These are phyloP conservation scores for Ganoderma leucocontextum DNA, from an alignment of 1,284 basidiomycete species.

Conservation along the genomic window DNA sequence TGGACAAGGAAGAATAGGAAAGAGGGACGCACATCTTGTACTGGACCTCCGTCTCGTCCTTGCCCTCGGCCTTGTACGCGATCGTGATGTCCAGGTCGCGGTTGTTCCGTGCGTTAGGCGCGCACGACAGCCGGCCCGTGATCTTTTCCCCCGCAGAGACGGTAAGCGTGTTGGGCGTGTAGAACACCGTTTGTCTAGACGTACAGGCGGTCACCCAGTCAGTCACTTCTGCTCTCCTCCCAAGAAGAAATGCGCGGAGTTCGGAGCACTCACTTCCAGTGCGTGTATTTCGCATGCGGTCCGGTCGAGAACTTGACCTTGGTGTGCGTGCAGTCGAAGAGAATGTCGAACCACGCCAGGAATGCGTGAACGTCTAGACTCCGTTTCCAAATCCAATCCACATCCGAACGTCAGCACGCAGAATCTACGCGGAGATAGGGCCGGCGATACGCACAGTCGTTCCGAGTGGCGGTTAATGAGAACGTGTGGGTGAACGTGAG, in stretches of 20 bases:
- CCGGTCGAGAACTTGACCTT: conserved; percentile 95
- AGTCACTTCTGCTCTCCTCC: not conserved
- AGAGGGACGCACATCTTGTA: conserved; percentile 81
- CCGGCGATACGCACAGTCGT: conserved; percentile 79
- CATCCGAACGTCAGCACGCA: conserved; percentile 14
- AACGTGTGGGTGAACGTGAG: conserved; percentile 89
- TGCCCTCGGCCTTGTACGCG: conserved; percentile 63
- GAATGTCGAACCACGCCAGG: conserved; percentile 99
- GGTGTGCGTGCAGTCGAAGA: conserved; percentile 97
- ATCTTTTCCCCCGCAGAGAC: conserved; percentile 77
- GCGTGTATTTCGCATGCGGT: conserved; percentile 95
- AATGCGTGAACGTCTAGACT: conserved; percentile 93
- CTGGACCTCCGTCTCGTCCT: conserved; percentile 53
- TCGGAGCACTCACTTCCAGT: conserved; percentile 85
- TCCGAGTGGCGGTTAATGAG: conserved; percentile 83
- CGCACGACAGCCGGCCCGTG: conserved; percentile 75
- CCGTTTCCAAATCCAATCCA: not conserved
- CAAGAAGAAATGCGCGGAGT: not conserved
- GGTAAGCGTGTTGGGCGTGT: conserved; percentile 83
- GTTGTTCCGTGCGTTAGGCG: conserved; percentile 90
- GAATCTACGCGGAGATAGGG: conserved; percentile 8
- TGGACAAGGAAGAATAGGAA: conserved; percentile 33
- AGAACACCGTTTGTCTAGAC: conserved; percentile 92
- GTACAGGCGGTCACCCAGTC: not conserved
- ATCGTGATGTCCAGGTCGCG: conserved; percentile 92